Percentiles rank a stretch among this genome's conserved stretches.
Conservation (phyloP, 2,329 filamentous ascomycete species). For the Stromatinia cepivora region DNA sequence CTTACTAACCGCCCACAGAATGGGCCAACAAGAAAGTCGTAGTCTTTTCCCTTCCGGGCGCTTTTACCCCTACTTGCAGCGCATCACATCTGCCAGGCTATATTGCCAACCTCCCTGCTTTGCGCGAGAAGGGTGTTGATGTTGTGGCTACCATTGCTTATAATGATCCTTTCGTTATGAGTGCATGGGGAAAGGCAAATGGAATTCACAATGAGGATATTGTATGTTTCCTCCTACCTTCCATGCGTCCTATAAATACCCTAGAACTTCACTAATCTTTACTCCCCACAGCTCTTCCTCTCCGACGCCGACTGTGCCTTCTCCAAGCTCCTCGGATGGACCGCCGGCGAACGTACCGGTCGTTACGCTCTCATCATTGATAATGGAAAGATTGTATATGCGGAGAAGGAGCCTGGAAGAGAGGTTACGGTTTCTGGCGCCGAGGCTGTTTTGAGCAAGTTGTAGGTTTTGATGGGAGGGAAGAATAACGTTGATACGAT, state of each 20-base stretch:
- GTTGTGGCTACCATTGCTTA: conserved; percentile 65
- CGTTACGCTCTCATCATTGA: conserved; percentile 68
- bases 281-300: conserved; percentile 58
- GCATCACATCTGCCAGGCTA: conserved; percentile 68
- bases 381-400: conserved; percentile 66
- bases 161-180: conserved; percentile 72
- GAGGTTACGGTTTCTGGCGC: conserved; percentile 39
- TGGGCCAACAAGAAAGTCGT: conserved; percentile 71
- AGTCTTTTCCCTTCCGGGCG: conserved; percentile 67
- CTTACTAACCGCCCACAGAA: conserved; percentile 42
- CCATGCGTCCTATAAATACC: background rate
- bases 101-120: conserved; percentile 58
- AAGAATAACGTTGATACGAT: conserved; percentile 1
- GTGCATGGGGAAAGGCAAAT: conserved; percentile 72
- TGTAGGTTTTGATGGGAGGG: conserved; percentile 24
- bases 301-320: conserved; percentile 64
- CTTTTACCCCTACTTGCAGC: conserved; percentile 70
- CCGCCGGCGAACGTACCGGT: conserved; percentile 58
- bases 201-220: conserved; percentile 62
- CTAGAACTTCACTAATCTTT: background rate
- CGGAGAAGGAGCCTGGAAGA: conserved; percentile 57
- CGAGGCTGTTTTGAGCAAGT: conserved; percentile 40
- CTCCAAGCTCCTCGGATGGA: conserved; percentile 66
- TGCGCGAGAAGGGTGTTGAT: conserved; percentile 68
- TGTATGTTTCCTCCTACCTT: conserved; percentile 43